Conservation (phyloP, 768 basidiomycete genomes). For the Kockovaella imperatae region DNA sequence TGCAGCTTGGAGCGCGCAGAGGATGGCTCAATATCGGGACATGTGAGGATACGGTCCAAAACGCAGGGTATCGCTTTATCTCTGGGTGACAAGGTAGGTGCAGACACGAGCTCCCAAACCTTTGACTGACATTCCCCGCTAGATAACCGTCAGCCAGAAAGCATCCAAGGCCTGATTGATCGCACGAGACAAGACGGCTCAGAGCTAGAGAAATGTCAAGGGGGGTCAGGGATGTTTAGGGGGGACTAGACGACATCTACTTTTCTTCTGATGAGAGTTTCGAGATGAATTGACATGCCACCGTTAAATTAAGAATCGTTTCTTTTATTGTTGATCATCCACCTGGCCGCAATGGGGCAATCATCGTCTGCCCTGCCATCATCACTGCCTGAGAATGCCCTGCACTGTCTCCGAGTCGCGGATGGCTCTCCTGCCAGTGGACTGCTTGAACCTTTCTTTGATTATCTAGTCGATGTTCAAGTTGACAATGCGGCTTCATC, state of each 20-base stretch:
- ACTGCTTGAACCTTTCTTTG: slow-evolving; percentile 84
- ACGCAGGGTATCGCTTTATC: slow-evolving; percentile 95
- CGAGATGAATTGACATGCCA: slow-evolving; percentile 1
- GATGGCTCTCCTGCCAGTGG: slow-evolving; percentile 84
- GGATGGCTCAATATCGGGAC: slow-evolving; percentile 72
- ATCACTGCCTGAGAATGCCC: slow-evolving; percentile 33
- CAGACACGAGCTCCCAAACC: neutral
- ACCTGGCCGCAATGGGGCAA: slow-evolving; percentile 33
- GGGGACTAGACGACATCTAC: too few species aligned
- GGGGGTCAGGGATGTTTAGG: too few species aligned
- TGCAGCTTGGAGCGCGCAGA: slow-evolving; percentile 83
- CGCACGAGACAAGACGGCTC: neutral
- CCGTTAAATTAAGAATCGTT: neutral
- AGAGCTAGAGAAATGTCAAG: neutral
- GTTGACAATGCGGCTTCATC: neutral
- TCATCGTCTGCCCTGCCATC: slow-evolving; percentile 32
- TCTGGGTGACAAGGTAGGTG: slow-evolving; percentile 51
- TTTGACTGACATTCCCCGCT: neutral
- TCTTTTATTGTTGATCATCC: neutral
- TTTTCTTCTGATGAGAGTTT: too few species aligned
- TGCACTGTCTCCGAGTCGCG: slow-evolving; percentile 85
- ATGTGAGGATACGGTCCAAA: slow-evolving; percentile 92
- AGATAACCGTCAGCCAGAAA: slow-evolving; percentile 32
- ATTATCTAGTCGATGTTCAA: slow-evolving; percentile 88
- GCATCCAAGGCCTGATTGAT: slow-evolving; percentile 20